Evolutionary conservation across 73 alveolate genomes (phyloP).

Genomic region (Uronychia setigera): DNA sequence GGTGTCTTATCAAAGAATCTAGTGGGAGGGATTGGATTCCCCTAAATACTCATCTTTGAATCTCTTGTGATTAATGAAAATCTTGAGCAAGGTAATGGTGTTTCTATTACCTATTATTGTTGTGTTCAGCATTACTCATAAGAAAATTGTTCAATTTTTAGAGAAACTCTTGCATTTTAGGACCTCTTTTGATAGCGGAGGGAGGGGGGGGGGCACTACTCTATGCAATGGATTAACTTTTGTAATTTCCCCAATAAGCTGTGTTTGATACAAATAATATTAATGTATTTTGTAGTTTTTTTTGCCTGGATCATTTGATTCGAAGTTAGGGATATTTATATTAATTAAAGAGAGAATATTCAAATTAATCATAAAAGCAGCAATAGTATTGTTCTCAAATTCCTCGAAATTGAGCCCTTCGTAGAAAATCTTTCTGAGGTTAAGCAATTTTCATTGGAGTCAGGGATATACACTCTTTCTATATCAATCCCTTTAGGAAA

Average conservation of each 20-base stretch:
- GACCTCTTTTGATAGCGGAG: no score
- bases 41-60: no score
- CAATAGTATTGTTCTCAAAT: conserved; percentile 39
- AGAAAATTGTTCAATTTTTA: no score
- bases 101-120: no score
- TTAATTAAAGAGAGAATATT: neutral
- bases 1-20: no score
- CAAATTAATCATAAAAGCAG: neutral
- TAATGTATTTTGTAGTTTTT: neutral
- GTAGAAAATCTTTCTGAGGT: conserved; percentile 29
- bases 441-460: conserved; percentile 33
- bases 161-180: no score
- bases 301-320: neutral
- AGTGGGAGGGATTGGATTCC: no score
- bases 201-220: no score
- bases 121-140: no score
- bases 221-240: neutral
- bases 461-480: conserved; percentile 23
- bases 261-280: no score
- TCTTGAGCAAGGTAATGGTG: no score
- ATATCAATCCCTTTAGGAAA: conserved; percentile 20
- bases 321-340: neutral
- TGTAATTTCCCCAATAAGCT: neutral
- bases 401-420: conserved; percentile 42
- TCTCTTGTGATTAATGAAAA: no score